Conservation (phyloP, 495 filamentous ascomycete species). For the Hypoxylon lienhwacheense region DNA sequence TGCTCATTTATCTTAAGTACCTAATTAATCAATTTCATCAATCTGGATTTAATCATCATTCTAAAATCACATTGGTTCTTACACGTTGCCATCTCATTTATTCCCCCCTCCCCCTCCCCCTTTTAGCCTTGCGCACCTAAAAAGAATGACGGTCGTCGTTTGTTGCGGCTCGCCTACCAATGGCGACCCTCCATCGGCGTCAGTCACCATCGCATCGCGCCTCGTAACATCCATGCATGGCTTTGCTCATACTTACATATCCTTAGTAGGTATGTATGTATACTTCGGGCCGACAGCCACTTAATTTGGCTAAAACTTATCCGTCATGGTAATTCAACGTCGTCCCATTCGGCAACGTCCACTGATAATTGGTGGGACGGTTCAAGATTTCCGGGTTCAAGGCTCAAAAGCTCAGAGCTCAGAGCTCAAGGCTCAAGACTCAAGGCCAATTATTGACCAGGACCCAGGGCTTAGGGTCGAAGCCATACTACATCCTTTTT, state of each 20-base stretch:
- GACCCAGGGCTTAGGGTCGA: too few relatives aligned
- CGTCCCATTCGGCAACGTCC: not conserved
- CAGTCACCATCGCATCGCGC: slow-evolving; percentile 18
- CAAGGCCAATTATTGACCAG: too few relatives aligned
- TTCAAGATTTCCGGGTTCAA: not conserved
- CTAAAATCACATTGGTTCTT: not conserved
- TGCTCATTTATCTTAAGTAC: too few relatives aligned
- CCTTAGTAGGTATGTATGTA: too few relatives aligned
- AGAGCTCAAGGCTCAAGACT: not conserved
- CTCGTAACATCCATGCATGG: slow-evolving; percentile 10
- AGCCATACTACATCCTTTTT: not conserved
- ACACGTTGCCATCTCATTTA: not conserved
- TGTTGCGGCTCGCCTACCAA: slow-evolving; percentile 25
- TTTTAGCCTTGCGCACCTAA: too few relatives aligned
- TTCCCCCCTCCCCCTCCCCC: not conserved
- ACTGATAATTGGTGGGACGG: slow-evolving; percentile 1
- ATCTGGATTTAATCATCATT: not conserved
- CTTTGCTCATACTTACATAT: slow-evolving; percentile 7
- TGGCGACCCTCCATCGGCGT: slow-evolving; percentile 13
- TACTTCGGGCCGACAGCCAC: slow-evolving; percentile 21
- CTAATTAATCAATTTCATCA: too few relatives aligned
- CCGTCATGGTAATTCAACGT: not conserved
- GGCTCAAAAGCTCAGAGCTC: not conserved
- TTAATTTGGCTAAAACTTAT: not conserved
- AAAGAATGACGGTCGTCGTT: slow-evolving; percentile 9